Percentiles rank a stretch among this genome's conserved stretches.
Evolutionary conservation across 1,139 yeast species (phyloP).

Genomic region (Debaryomycetaceae sp.): DNA sequence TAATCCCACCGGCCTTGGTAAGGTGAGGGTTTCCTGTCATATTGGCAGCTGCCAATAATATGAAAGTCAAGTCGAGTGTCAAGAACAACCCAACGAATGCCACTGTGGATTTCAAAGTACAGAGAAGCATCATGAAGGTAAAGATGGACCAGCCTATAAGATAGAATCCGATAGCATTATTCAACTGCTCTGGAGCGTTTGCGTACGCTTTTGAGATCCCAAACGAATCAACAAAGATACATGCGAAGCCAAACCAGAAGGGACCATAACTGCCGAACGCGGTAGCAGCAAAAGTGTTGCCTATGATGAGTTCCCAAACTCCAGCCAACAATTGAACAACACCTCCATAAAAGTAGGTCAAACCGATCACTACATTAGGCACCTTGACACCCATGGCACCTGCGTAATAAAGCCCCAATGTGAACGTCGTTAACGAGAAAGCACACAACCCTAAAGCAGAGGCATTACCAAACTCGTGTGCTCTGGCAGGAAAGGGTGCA

Average conservation of each 20-base stretch:
- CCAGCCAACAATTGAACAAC: constrained; percentile 39
- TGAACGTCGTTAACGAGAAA: constrained; percentile 29
- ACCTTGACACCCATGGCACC: constrained; percentile 52
- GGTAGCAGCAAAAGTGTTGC: constrained; percentile 37
- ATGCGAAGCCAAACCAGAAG: constrained; percentile 38
- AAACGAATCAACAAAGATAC: constrained; percentile 27
- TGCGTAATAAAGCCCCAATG: constrained; percentile 45
- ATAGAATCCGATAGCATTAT: constrained; percentile 32
- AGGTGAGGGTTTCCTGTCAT: constrained; percentile 25
- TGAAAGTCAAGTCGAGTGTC: constrained; percentile 29
- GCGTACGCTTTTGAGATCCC: constrained; percentile 29
- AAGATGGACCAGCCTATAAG: constrained; percentile 37
- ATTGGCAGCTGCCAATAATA: constrained; percentile 34
- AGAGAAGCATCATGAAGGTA: constrained; percentile 27
- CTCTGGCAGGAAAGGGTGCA: constrained; percentile 17
- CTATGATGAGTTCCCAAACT: constrained; percentile 40
- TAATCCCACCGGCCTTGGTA: constrained; percentile 65
- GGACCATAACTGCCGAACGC: constrained; percentile 34
- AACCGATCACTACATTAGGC: constrained; percentile 45
- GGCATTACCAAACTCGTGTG: constrained; percentile 24
- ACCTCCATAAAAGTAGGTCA: constrained; percentile 51
- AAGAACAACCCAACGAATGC: constrained; percentile 30
- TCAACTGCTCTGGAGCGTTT: constrained; percentile 21
- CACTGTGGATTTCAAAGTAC: constrained; percentile 32
- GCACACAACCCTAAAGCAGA: constrained; percentile 30